Evolutionary conservation across 768 basidiomycete species (phyloP).

Genomic region (Porphyrellus cyaneotinctus): DNA sequence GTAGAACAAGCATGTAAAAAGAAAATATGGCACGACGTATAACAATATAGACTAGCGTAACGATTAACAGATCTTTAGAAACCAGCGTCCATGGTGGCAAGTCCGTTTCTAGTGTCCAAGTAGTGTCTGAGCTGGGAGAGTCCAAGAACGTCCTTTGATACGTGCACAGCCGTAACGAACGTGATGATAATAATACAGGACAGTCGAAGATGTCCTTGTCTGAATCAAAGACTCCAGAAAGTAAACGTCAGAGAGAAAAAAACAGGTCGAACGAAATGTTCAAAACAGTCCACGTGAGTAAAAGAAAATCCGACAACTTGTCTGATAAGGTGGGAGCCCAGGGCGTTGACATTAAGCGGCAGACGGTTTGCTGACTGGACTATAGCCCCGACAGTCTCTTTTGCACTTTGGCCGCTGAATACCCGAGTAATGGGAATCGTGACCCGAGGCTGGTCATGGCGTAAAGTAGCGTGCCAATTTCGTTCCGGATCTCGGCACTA

Average conservation of each 20-base stretch:
- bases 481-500: slow-evolving; percentile 55
- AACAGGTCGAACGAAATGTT: slow-evolving; percentile 2
- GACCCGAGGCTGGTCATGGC: slow-evolving; percentile 60
- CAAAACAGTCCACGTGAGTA: slow-evolving; percentile 11
- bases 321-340: background rate
- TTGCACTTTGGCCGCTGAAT: slow-evolving; percentile 30
- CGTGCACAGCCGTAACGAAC: slow-evolving; percentile 24
- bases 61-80: slow-evolving; percentile 22
- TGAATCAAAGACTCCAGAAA: slow-evolving; percentile 5
- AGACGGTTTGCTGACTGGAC: slow-evolving; percentile 2
- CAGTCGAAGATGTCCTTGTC: slow-evolving; percentile 7
- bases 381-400: slow-evolving; percentile 31
- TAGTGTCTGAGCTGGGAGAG: slow-evolving; percentile 15
- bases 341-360: slow-evolving; percentile 1
- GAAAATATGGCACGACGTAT: slow-evolving; percentile 20
- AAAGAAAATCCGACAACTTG: background rate
- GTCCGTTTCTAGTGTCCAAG: slow-evolving; percentile 29
- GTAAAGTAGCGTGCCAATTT: slow-evolving; percentile 57
- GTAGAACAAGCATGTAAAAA: slow-evolving; percentile 5
- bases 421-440: slow-evolving; percentile 54
- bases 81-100: slow-evolving; percentile 17
- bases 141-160: slow-evolving; percentile 23
- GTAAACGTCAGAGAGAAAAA: slow-evolving; percentile 3
- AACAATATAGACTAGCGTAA: slow-evolving; percentile 29
- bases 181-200: slow-evolving; percentile 16